Evolutionary conservation across 192 early-diverging fungal genomes (phyloP).

Genomic region (Chytriomyces hyalinus): DNA sequence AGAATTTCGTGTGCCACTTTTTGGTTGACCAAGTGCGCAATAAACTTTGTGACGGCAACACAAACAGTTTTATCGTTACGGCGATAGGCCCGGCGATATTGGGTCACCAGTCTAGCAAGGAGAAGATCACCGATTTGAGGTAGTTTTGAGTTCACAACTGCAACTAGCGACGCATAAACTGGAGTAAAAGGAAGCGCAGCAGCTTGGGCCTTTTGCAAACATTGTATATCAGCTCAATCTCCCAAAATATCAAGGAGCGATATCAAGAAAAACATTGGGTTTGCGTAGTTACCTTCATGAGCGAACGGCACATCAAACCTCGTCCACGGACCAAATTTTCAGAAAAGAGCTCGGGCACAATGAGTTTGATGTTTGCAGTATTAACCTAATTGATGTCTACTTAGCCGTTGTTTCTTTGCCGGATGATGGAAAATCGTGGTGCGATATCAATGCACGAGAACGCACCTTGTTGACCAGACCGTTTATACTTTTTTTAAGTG

Average conservation of each 20-base stretch:
- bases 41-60: conserved; percentile 81
- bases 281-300: conserved; percentile 69
- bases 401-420: neutral
- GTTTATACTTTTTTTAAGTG: conserved; percentile 92
- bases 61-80: conserved; percentile 91
- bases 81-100: conserved; percentile 89
- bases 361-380: conserved; percentile 85
- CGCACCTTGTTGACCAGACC: conserved; percentile 86
- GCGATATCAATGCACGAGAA: neutral
- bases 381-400: conserved; percentile 60
- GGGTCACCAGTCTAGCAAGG: conserved; percentile 79
- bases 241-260: neutral
- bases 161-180: conserved; percentile 85
- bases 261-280: neutral
- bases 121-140: conserved; percentile 89
- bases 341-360: conserved; percentile 85
- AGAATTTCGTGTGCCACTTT: conserved; percentile 85
- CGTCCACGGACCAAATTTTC: conserved; percentile 92
- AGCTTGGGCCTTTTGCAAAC: conserved; percentile 62
- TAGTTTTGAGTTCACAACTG: conserved; percentile 93
- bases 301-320: conserved; percentile 81
- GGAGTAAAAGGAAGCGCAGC: conserved; percentile 88
- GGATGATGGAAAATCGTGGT: no score
- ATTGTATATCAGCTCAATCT: neutral
- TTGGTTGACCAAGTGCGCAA: conserved; percentile 94